phyloP scores from a whole-genome alignment of 2,329 filamentous ascomycete species.

The Pseudogymnoascus sp. region DNA sequence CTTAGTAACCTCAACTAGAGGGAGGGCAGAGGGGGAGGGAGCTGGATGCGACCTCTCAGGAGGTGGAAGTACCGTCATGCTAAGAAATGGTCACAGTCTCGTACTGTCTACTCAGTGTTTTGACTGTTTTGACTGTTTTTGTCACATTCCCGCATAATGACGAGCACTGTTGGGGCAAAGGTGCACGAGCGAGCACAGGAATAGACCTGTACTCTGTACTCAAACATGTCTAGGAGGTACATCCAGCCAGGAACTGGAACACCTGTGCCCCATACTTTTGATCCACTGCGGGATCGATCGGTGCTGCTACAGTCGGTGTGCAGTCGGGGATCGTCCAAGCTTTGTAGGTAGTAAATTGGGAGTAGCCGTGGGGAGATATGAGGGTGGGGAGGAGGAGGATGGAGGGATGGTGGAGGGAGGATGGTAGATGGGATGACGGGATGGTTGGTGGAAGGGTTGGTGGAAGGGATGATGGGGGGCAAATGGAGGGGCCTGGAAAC shows the following conservation, averaged over 20 bases:
- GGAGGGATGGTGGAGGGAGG: neutral
- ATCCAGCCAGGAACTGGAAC: conserved; percentile 1
- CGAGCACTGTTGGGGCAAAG: neutral
- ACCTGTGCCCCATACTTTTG: neutral
- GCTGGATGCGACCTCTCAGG: neutral
- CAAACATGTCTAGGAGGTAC: conserved; percentile 3
- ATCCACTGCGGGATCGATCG: conserved; percentile 6
- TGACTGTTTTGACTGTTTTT: neutral
- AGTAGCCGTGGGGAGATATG: neutral
- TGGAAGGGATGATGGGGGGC: neutral
- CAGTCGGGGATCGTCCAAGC: conserved; percentile 1
- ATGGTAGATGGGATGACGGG: neutral
- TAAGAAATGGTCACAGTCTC: neutral
- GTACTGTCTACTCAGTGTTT: neutral
- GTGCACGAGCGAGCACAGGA: neutral
- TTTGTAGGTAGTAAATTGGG: neutral
- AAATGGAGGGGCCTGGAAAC: neutral
- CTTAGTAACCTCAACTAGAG: neutral
- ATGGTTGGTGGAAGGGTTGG: neutral
- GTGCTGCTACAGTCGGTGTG: neutral
- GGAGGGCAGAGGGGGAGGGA: neutral
- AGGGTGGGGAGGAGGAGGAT: neutral
- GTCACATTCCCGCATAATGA: neutral
- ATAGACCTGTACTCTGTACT: neutral
- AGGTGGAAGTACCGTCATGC: neutral